A percentile compares a stretch with the other conserved stretches of the same genome.
phyloP scores from a whole-genome alignment of 2,329 filamentous ascomycete species.

The Xylaria sp. region DNA sequence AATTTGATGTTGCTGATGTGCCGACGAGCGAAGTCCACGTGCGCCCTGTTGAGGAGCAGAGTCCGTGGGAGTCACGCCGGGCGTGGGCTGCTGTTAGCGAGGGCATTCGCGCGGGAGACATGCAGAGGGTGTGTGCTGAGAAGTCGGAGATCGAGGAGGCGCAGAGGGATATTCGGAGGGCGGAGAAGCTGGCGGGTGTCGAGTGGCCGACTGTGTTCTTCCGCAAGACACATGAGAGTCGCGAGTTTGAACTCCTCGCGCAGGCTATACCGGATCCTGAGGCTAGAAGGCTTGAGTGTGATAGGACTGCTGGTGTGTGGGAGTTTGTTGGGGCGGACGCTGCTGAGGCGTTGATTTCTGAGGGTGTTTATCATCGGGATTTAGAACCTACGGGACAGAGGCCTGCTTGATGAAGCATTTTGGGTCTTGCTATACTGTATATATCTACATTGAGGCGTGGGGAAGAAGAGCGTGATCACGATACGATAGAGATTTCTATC shows the following conservation, averaged over 20 bases:
- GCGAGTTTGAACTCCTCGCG: slow-evolving; percentile 41
- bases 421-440: background rate
- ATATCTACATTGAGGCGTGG: background rate
- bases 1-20: slow-evolving; percentile 40
- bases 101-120: slow-evolving; percentile 38
- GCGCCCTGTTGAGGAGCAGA: slow-evolving; percentile 35
- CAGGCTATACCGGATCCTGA: slow-evolving; percentile 37
- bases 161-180: slow-evolving; percentile 42
- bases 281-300: slow-evolving; percentile 19
- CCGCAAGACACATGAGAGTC: slow-evolving; percentile 6
- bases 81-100: slow-evolving; percentile 41
- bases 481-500: background rate
- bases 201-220: slow-evolving; percentile 47
- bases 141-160: slow-evolving; percentile 43
- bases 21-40: slow-evolving; percentile 32
- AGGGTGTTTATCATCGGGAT: slow-evolving; percentile 35
- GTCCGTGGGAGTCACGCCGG: slow-evolving; percentile 44
- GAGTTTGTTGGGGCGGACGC: slow-evolving; percentile 40
- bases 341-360: slow-evolving; percentile 39
- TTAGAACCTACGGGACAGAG: slow-evolving; percentile 38
- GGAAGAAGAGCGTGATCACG: background rate
- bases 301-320: slow-evolving; percentile 42
- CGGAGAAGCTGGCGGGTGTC: slow-evolving; percentile 32
- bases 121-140: slow-evolving; percentile 30
- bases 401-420: background rate